Evolutionary conservation across 768 basidiomycete species (phyloP).

Genomic region (Mycena rebaudengoi): DNA sequence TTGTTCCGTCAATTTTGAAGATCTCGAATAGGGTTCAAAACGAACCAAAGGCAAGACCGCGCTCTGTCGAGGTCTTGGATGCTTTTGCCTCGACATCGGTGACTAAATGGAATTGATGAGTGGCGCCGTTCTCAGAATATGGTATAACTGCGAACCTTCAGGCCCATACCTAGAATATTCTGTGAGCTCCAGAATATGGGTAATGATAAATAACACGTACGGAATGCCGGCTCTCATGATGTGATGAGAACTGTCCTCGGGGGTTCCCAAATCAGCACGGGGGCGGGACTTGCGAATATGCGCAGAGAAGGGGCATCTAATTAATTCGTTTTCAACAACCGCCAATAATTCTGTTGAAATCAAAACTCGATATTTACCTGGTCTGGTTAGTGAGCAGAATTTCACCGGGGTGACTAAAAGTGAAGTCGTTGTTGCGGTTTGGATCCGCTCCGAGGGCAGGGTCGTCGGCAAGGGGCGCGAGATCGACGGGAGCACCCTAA

Average conservation of each 20-base stretch:
- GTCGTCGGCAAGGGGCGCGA: conserved; percentile 24
- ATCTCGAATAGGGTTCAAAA: background rate
- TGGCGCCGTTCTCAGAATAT: background rate
- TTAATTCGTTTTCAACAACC: background rate
- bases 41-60: conserved; percentile 22
- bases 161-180: too few species aligned
- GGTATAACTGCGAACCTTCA: conserved; percentile 13
- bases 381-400: conserved; percentile 21
- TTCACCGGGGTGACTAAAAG: background rate
- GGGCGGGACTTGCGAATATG: conserved; percentile 32
- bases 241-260: conserved; percentile 26
- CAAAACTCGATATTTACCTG: too few species aligned
- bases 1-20: too few species aligned
- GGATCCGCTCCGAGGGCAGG: conserved; percentile 17
- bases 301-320: conserved; percentile 19
- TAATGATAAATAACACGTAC: too few species aligned
- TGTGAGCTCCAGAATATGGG: too few species aligned
- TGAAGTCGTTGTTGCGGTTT: conserved; percentile 19
- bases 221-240: conserved; percentile 45
- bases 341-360: background rate
- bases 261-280: conserved; percentile 30
- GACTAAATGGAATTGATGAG: background rate
- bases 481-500: conserved; percentile 29
- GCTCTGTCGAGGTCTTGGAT: background rate
- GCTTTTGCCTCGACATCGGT: background rate